These are phyloP conservation scores for Hyphopichia burtonii DNA, from an alignment of 1,139 yeast species.

Conservation along the genomic window DNA sequence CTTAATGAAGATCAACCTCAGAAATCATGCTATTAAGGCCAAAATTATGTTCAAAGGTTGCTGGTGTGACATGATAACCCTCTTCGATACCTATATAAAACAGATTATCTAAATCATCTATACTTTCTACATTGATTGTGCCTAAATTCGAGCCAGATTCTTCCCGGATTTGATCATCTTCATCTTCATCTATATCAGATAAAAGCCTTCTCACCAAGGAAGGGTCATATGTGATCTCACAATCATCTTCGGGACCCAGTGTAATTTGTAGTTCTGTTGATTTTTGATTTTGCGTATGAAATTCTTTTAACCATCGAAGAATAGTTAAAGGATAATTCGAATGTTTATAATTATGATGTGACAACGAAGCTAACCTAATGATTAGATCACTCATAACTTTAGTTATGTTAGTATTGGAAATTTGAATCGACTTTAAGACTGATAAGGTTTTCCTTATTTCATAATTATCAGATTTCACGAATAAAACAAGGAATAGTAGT, in stretches of 20 bases:
- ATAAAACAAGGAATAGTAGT: constrained; percentile 21
- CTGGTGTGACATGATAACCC: neutral
- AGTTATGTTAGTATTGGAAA: constrained; percentile 8
- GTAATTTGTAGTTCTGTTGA: no score
- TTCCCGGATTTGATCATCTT: neutral
- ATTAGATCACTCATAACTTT: constrained; percentile 13
- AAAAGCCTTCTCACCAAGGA: constrained; percentile 8
- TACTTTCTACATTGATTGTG: neutral
- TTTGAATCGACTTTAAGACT: constrained; percentile 12
- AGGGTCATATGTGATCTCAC: constrained; percentile 9
- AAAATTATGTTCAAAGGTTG: neutral
- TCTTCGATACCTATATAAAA: neutral
- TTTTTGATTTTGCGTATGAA: constrained; percentile 3
- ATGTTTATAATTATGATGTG: constrained; percentile 3
- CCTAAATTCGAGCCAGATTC: neutral
- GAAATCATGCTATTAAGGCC: neutral
- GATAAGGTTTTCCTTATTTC: constrained; percentile 13
- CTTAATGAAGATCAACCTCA: neutral
- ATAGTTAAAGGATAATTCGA: constrained; percentile 4
- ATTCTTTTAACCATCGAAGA: constrained; percentile 6
- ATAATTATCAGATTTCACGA: constrained; percentile 12
- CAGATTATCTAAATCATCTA: neutral
- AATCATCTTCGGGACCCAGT: constrained; percentile 3
- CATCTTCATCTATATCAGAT: constrained; percentile 5
- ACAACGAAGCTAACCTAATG: constrained; percentile 10